These are phyloP conservation scores for Globisporangium cylindrosporum DNA, from an alignment of 352 stramenopile species.

Conservation along the genomic window DNA sequence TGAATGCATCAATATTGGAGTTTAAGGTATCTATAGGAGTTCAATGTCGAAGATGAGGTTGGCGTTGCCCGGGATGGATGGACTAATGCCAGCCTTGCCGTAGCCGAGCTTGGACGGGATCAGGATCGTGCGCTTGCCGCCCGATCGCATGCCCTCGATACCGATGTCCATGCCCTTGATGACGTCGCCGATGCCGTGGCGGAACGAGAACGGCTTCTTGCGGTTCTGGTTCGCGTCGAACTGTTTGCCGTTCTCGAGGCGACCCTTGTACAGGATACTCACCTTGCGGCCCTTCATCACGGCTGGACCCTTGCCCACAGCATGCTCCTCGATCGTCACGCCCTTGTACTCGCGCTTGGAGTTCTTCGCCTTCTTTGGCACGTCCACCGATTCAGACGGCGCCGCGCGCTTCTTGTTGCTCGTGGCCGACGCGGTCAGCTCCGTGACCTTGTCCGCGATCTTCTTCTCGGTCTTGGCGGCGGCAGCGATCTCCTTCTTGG, in stretches of 20 bases:
- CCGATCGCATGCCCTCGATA: conserved; percentile 86
- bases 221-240: conserved; percentile 81
- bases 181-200: conserved; percentile 85
- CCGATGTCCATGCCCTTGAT: conserved; percentile 96
- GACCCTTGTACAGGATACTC: conserved; percentile 79
- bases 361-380: conserved; percentile 78
- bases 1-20: conserved; percentile 9
- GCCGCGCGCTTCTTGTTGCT: conserved; percentile 70
- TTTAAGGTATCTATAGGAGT: conserved; percentile 55
- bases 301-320: conserved; percentile 64
- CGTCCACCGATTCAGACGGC: conserved; percentile 50
- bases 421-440: conserved; percentile 31
- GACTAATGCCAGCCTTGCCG: conserved; percentile 73
- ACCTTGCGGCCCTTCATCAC: conserved; percentile 69
- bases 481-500: conserved; percentile 35
- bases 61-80: conserved; percentile 89
- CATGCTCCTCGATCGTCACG: conserved; percentile 73
- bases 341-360: conserved; percentile 63
- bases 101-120: conserved; percentile 95
- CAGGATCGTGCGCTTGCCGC: conserved; percentile 90
- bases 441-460: conserved; percentile 48
- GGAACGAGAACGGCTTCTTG: conserved; percentile 85
- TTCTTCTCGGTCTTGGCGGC: conserved; percentile 52
- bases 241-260: conserved; percentile 81
- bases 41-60: conserved; percentile 95